Evolutionary conservation across 345 rosid species (phyloP), one percentile per base, ranked within the genome.

Genomic region (Moricandia moricandioides): DNA sequence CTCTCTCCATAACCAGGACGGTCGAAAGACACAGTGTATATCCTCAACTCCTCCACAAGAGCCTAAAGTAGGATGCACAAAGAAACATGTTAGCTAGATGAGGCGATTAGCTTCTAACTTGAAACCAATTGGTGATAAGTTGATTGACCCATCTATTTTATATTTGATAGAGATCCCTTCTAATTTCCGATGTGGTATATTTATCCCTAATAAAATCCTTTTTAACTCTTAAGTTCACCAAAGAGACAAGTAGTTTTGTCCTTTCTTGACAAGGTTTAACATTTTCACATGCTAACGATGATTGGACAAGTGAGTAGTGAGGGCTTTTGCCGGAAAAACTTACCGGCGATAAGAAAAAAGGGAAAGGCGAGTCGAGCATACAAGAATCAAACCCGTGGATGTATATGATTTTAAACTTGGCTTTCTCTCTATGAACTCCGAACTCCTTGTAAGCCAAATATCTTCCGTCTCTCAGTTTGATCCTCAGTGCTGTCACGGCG

Each of bases 391-490:
- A 83, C 55, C 87, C 92, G 39, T 88, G 92, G 61, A 85, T 40
- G 34, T 52, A 71, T 67, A 88, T 62, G 47, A 88, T 56, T 72
- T 82, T 85, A 49, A 65, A 59, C 12, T 69, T 81, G 67, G 90
- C 90, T 70, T 56, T 29, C 9, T 81, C 84, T 63, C 43, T 82
- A 1, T 85, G 2, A 37, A 79, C 24, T 26, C 92, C 88, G 21
- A 66, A 81, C 78, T 86, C 88, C 18, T 66, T 76, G 84, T 85
- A 88, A 37, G 90, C 88, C 60, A 88, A 34, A 76, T 88, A 72
- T 54, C 92, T 83, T n/a, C 86, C 87, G 54, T 88, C 92, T 76
- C 86, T 79, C 12, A 88, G 72, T 75, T 79, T 82, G 59, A 88
- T 72, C 63, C 90, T 82, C 17, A 81, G 77, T 0, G 81, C 75